Evolutionary conservation across 2,329 filamentous ascomycete species (phyloP), one percentile per base, ranked within the genome.

Genomic region (Fusarium hainanense): DNA sequence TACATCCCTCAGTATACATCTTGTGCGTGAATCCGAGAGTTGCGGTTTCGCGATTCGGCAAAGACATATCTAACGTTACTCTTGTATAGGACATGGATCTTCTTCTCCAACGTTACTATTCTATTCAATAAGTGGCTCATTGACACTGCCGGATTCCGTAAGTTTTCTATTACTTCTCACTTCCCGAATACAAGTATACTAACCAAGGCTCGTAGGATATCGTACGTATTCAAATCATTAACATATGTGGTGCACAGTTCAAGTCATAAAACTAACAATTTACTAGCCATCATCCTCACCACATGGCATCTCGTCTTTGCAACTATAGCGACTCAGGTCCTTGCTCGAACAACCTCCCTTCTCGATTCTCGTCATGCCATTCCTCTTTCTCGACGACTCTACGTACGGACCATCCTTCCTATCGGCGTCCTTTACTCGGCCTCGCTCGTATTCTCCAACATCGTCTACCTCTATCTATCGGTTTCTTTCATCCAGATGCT

Each of bases 81-180:
- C 40, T 55, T 54, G 44, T 11, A 11, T 28, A 87, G 85, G 57
- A 87, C 88, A 76, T 97, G 93, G 93, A 97, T 97, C 72, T 85
- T 93, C 71, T 88, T 96, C 78, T 96, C 92, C 75, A 95, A 93
- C 70, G 85, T 88, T 75, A 93, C 94, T 66, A 97, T 97, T 77
- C 83, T 97, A 66, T 97, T 97, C 86, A 97, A 97, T 85, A 97
- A 97, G 83, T 94, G 92, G 88, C 88, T 97, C 51, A 87, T 97
- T 63, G 89, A 93, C 77, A 89, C 88, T 67, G 87, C 87, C 75
- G 87, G 91, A 60, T 95, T 95, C 80, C 86, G 91, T 93, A 83
- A 85, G 90, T 85, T 47, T 6, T 18, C 16, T 50, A 8, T 52
- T 46, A 28, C 14, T 23, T 12, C 41, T 37, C 27, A 37, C n/a